Percentiles rank a stretch among this genome's conserved stretches.
These are phyloP conservation scores for Saturnispora sekii DNA, from an alignment of 805 yeast species.

Conservation along the genomic window DNA sequence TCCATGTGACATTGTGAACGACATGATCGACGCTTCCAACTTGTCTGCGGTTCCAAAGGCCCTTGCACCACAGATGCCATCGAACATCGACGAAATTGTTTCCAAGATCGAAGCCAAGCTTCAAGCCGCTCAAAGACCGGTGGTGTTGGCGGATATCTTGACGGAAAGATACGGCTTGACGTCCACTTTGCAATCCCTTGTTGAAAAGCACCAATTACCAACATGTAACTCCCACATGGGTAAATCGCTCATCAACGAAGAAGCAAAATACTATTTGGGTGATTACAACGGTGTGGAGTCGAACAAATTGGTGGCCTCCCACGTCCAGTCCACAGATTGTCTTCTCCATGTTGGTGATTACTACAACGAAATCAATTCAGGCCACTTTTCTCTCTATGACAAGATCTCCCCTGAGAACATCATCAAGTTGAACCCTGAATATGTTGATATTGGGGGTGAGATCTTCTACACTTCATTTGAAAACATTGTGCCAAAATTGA, in stretches of 20 bases:
- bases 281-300: constrained; percentile 59
- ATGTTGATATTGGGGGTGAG: constrained; percentile 37
- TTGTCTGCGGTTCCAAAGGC: constrained; percentile 15
- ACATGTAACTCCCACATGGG: constrained; percentile 59
- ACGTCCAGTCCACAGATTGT: constrained; percentile 51
- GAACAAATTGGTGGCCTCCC: constrained; percentile 35
- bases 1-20: constrained; percentile 60
- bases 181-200: constrained; percentile 37
- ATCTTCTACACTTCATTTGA: constrained; percentile 37
- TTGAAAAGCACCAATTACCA: constrained; percentile 40
- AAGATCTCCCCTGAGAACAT: constrained; percentile 33
- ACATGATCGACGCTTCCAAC: constrained; percentile 27
- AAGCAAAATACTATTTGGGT: constrained; percentile 55
- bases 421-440: constrained; percentile 44
- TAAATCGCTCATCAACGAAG: constrained; percentile 65
- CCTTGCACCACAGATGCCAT: constrained; percentile 21
- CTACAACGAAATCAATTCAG: constrained; percentile 60
- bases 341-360: constrained; percentile 63
- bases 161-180: constrained; percentile 51
- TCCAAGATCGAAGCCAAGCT: constrained; percentile 39
- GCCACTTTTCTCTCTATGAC: constrained; percentile 42
- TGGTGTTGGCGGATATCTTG: constrained; percentile 62
- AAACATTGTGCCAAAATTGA: constrained; percentile 35
- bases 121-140: constrained; percentile 47
- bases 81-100: constrained; percentile 14